phyloP scores from a whole-genome alignment of 2,329 filamentous ascomycete species.

The Lachnellula hyalina region DNA sequence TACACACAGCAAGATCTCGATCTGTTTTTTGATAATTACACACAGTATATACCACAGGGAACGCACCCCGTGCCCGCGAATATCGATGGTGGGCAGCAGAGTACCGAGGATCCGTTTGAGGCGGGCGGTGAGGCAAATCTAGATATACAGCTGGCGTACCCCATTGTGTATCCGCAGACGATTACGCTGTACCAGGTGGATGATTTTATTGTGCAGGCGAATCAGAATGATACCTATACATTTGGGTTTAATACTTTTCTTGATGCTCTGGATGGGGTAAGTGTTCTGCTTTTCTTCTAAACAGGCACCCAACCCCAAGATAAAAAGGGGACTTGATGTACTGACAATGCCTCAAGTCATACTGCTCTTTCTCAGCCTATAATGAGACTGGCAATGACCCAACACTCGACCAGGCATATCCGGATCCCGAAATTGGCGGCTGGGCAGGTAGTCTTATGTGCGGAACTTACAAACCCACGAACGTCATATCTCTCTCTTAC shows the following conservation, averaged over 20 bases:
- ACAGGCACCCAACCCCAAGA: too few species aligned
- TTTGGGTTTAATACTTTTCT: conserved; percentile 43
- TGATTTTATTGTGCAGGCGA: conserved; percentile 27
- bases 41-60: conserved; percentile 24
- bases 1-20: conserved; percentile 35
- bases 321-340: neutral
- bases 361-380: conserved; percentile 38
- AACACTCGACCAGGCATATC: conserved; percentile 13
- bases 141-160: conserved; percentile 33
- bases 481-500: conserved; percentile 51
- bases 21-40: conserved; percentile 30
- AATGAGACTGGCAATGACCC: conserved; percentile 36
- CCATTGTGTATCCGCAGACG: conserved; percentile 30
- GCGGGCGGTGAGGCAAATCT: conserved; percentile 32
- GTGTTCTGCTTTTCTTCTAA: conserved; percentile 4
- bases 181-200: conserved; percentile 36
- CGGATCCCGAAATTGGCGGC: conserved; percentile 24
- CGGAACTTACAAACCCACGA: conserved; percentile 38
- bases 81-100: conserved; percentile 35
- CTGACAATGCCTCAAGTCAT: conserved; percentile 28
- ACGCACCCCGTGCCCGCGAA: conserved; percentile 30
- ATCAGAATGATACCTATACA: conserved; percentile 27
- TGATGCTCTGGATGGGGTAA: conserved; percentile 39
- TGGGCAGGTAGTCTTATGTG: conserved; percentile 28
- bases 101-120: conserved; percentile 19